Conservation (phyloP, 2,329 filamentous ascomycete species). For the Botrytis galanthina region DNA sequence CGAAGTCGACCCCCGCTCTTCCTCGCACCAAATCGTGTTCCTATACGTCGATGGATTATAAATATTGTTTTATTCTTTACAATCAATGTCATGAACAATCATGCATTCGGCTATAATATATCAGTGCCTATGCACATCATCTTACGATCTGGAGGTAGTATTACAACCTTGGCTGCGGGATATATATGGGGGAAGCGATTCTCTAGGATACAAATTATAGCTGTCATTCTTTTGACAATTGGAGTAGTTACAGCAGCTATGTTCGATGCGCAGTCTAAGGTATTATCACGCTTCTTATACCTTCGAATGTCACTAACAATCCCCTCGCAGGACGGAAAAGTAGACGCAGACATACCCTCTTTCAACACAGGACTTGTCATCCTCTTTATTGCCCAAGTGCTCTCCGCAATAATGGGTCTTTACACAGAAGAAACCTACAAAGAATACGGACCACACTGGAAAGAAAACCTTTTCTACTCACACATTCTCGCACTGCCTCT, state of each 20-base stretch:
- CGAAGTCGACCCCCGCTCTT: conserved; percentile 65
- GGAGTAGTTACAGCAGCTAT: conserved; percentile 87
- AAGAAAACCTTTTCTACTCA: conserved; percentile 94
- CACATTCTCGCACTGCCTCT: conserved; percentile 72
- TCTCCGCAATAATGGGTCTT: conserved; percentile 91
- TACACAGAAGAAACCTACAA: conserved; percentile 91
- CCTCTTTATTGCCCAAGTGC: conserved; percentile 80
- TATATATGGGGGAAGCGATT: conserved; percentile 84
- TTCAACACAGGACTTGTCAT: conserved; percentile 74
- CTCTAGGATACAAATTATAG: conserved; percentile 72
- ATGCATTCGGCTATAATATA: conserved; percentile 95
- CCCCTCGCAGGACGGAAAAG: conserved; percentile 28
- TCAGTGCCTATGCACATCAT: conserved; percentile 97
- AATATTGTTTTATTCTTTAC: conserved; percentile 89
- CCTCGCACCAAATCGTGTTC: conserved; percentile 74
- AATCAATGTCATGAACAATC: conserved; percentile 96
- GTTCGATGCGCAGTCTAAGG: conserved; percentile 85
- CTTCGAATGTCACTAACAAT: conserved; percentile 23
- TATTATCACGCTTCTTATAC: conserved; percentile 37
- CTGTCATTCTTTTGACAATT: conserved; percentile 77
- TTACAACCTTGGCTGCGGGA: conserved; percentile 92
- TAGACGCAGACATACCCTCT: conserved; percentile 42
- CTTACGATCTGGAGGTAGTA: conserved; percentile 88
- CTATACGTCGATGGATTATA: conserved; percentile 77
- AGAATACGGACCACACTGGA: conserved; percentile 84